Evolutionary conservation across 2,329 filamentous ascomycete species (phyloP).

Genomic region (Domatiomyces globalis): DNA sequence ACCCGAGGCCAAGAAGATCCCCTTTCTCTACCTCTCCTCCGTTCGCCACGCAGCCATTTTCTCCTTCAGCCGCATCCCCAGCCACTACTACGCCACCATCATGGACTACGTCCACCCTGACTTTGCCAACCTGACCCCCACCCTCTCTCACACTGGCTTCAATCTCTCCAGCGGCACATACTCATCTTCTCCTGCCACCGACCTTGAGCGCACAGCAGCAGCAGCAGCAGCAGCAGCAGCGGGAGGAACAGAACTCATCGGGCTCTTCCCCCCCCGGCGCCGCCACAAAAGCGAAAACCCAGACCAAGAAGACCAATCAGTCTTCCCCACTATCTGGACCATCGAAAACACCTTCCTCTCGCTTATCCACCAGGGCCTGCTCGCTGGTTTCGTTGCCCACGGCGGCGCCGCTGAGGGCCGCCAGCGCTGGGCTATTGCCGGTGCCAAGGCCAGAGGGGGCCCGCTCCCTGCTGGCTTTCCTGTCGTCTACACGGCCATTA

Average conservation of each 20-base stretch:
- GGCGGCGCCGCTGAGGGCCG: background rate
- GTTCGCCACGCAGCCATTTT: conserved; percentile 50
- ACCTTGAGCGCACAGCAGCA: no score
- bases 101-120: conserved; percentile 22
- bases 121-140: conserved; percentile 27
- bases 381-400: conserved; percentile 58
- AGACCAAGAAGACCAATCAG: conserved; percentile 23
- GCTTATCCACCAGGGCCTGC: conserved; percentile 63
- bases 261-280: conserved; percentile 4
- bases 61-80: conserved; percentile 38
- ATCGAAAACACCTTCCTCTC: conserved; percentile 66
- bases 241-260: background rate
- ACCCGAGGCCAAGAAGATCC: conserved; percentile 47
- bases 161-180: conserved; percentile 12
- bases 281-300: conserved; percentile 6
- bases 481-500: background rate
- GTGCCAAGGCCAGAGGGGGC: background rate
- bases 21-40: conserved; percentile 59
- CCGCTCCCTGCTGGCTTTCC: background rate
- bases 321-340: conserved; percentile 38
- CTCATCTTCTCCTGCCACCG: background rate
- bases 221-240: no score
- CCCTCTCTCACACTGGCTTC: conserved; percentile 14
- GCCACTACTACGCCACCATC: conserved; percentile 9
- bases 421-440: background rate